These are phyloP conservation scores for Buxus sempervirens DNA, from an alignment of 164 flowering plant genomes.

Conservation along the genomic window DNA sequence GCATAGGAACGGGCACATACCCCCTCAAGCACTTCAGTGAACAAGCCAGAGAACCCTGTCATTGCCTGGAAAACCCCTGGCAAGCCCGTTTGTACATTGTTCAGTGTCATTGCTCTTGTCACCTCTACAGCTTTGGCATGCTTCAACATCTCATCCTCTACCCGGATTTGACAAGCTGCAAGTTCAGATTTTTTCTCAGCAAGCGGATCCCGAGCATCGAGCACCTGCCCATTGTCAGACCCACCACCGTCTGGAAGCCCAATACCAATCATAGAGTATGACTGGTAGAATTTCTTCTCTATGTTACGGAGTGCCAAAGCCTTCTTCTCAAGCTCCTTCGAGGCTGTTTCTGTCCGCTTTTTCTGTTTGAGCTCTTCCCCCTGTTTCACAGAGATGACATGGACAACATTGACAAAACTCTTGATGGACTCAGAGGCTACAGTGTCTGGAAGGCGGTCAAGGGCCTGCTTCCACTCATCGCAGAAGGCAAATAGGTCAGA, in stretches of 20 bases:
- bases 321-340: conserved; percentile 89
- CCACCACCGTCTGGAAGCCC: conserved; percentile 59
- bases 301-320: conserved; percentile 61
- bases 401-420: conserved; percentile 85
- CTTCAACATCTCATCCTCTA: conserved; percentile 87
- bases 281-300: conserved; percentile 82
- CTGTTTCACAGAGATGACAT: conserved; percentile 65
- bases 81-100: conserved; percentile 89
- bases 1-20: conserved; percentile 57
- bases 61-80: conserved; percentile 97
- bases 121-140: conserved; percentile 89
- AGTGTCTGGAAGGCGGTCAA: conserved; percentile 87
- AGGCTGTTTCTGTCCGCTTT: conserved; percentile 58
- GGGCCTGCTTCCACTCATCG: conserved; percentile 95
- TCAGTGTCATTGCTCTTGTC: conserved; percentile 91
- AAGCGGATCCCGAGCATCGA: conserved; percentile 92
- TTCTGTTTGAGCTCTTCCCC: conserved; percentile 77
- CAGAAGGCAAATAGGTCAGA: conserved; percentile 44
- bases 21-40: conserved; percentile 59
- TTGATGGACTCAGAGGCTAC: conserved; percentile 95
- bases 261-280: conserved; percentile 86
- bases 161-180: conserved; percentile 63
- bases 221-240: conserved; percentile 40
- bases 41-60: conserved; percentile 75
- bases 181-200: conserved; percentile 85